A percentile compares a stretch with the other conserved stretches of the same genome.
phyloP scores from a whole-genome alignment of 2,329 filamentous ascomycete species.

The Cladosporium sp. region DNA sequence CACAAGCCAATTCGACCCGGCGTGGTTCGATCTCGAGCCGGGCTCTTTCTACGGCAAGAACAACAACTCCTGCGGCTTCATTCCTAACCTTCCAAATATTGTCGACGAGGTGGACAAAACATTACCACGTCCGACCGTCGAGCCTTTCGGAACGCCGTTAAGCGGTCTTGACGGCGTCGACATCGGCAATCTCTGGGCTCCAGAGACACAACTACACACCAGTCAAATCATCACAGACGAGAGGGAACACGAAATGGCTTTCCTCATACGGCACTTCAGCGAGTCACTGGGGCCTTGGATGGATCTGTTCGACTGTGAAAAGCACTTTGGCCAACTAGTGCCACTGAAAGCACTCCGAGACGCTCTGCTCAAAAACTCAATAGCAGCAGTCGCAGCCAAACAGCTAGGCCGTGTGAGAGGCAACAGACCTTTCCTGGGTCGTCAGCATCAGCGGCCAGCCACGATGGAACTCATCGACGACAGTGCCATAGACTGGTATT shows the following conservation, averaged over 20 bases:
- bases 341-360: constrained; percentile 57
- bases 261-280: constrained; percentile 60
- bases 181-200: constrained; percentile 29
- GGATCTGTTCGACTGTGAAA: constrained; percentile 57
- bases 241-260: constrained; percentile 59
- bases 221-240: constrained; percentile 37
- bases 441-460: constrained; percentile 49
- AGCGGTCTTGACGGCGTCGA: constrained; percentile 10
- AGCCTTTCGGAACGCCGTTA: constrained; percentile 12
- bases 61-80: constrained; percentile 36
- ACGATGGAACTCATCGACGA: constrained; percentile 54
- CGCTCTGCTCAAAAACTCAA: constrained; percentile 54
- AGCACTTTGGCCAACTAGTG: constrained; percentile 61
- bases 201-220: constrained; percentile 34
- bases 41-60: constrained; percentile 31
- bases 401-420: constrained; percentile 58
- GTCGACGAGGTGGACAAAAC: constrained; percentile 34
- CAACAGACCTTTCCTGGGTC: constrained; percentile 52
- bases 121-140: constrained; percentile 2
- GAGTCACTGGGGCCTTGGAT: constrained; percentile 62
- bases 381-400: constrained; percentile 63
- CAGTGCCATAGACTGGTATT: constrained; percentile 56
- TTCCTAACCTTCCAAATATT: constrained; percentile 34
- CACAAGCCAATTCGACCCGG: constrained; percentile 31
- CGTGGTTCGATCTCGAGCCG: constrained; percentile 36